Evolutionary conservation across 2,329 filamentous ascomycete species (phyloP).

Genomic region (Zymoseptoria crescenta): DNA sequence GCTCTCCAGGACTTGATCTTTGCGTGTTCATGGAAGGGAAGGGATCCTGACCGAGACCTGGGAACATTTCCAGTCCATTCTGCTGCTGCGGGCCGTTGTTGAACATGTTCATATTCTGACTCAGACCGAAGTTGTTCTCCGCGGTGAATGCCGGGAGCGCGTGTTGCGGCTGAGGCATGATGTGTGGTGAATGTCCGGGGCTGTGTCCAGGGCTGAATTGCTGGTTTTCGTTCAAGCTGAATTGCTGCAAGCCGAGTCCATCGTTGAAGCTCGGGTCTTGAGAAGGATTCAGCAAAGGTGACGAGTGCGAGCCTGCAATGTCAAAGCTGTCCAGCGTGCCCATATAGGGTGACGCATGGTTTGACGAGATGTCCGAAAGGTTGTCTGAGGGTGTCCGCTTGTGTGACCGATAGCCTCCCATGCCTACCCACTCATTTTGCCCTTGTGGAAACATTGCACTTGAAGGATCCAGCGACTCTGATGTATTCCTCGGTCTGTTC

Average conservation of each 20-base stretch:
- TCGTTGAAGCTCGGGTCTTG: conserved; percentile 72
- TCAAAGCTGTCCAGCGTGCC: conserved; percentile 74
- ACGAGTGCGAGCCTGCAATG: conserved; percentile 58
- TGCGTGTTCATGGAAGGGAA: conserved; percentile 40
- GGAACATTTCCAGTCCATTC: conserved; percentile 46
- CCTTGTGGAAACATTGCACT: conserved; percentile 51
- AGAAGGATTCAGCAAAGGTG: conserved; percentile 67
- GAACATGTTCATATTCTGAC: conserved; percentile 37
- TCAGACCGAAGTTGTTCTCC: conserved; percentile 39
- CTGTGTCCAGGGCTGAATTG: conserved; percentile 35
- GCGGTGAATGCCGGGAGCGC: conserved; percentile 44
- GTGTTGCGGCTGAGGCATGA: conserved; percentile 60
- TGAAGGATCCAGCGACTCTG: conserved; percentile 50
- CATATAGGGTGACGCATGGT: conserved; percentile 74
- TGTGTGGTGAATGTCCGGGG: conserved; percentile 56
- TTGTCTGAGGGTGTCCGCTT: conserved; percentile 75
- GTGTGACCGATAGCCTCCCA: conserved; percentile 66
- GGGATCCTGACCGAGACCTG: conserved; percentile 39
- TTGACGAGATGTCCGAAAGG: conserved; percentile 76
- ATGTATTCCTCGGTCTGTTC: conserved; percentile 50
- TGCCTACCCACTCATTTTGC: conserved; percentile 50
- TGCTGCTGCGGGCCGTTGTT: conserved; percentile 39
- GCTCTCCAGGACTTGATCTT: conserved; percentile 40
- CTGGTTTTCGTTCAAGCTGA: conserved; percentile 65
- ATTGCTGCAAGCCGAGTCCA: conserved; percentile 67